phyloP scores from a whole-genome alignment of 305 asterid genomes.

The Caryopteris hybrid region DNA sequence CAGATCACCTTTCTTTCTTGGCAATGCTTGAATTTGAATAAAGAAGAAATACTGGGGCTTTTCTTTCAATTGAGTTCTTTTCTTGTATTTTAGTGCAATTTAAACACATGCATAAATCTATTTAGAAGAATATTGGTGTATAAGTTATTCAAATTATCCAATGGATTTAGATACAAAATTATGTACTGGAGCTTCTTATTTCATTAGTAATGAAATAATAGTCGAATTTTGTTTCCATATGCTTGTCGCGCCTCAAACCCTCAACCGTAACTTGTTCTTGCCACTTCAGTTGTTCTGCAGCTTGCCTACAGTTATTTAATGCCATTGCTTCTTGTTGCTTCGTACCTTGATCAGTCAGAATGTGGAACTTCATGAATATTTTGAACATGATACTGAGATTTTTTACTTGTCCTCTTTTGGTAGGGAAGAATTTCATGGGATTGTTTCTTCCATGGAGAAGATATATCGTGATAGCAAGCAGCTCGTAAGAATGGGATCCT shows the following conservation, averaged over 20 bases:
- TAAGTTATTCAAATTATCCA: background rate
- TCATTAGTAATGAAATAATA: background rate
- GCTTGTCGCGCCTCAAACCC: background rate
- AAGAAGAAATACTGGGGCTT: background rate
- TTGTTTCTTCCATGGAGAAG: conserved; percentile 58
- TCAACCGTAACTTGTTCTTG: background rate
- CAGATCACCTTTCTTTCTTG: background rate
- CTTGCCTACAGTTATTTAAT: background rate
- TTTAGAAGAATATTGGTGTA: background rate
- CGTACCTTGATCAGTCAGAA: background rate
- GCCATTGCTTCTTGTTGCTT: background rate
- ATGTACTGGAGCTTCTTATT: background rate
- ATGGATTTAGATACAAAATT: background rate
- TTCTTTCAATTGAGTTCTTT: background rate
- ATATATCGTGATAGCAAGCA: conserved; percentile 61
- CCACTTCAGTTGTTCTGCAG: background rate
- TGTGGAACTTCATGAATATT: background rate
- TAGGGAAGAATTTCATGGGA: conserved; percentile 59
- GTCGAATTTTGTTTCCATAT: background rate
- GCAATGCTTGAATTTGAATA: background rate
- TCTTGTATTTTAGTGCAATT: background rate
- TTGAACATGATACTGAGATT: background rate
- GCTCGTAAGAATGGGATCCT: conserved; percentile 41
- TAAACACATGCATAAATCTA: background rate
- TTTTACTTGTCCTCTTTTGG: background rate